phyloP scores from a whole-genome alignment of 2,329 filamentous ascomycete genomes.

The Microdochium bolleyi region DNA sequence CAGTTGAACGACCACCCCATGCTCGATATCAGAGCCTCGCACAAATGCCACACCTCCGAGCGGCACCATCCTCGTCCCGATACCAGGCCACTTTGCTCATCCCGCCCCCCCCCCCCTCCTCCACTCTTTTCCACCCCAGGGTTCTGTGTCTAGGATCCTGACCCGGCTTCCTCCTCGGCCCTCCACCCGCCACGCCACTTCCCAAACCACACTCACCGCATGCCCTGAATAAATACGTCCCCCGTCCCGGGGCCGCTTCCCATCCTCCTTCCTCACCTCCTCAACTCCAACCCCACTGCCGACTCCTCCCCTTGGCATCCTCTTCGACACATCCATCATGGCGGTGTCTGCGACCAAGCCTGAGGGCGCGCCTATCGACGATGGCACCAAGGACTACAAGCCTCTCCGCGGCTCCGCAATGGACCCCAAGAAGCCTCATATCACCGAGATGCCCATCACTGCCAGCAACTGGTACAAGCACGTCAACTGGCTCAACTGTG shows the following conservation, averaged over 20 bases:
- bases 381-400: slow-evolving; percentile 49
- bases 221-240: neutral
- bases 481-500: slow-evolving; percentile 87
- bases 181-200: neutral
- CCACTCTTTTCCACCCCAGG: neutral
- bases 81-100: no score
- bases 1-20: neutral
- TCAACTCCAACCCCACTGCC: neutral
- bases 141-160: neutral
- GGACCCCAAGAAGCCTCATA: slow-evolving; percentile 68
- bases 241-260: neutral
- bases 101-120: neutral
- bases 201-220: neutral
- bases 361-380: slow-evolving; percentile 13
- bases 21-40: neutral
- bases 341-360: neutral
- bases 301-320: neutral
- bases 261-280: neutral
- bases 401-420: slow-evolving; percentile 35
- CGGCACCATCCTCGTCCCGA: neutral
- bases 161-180: neutral
- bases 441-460: slow-evolving; percentile 75
- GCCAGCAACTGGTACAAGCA: slow-evolving; percentile 83
- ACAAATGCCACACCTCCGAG: neutral
- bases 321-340: neutral